Evolutionary conservation across 2,329 filamentous ascomycete species (phyloP).

Genomic region (Microcyclospora tardicrescens): DNA sequence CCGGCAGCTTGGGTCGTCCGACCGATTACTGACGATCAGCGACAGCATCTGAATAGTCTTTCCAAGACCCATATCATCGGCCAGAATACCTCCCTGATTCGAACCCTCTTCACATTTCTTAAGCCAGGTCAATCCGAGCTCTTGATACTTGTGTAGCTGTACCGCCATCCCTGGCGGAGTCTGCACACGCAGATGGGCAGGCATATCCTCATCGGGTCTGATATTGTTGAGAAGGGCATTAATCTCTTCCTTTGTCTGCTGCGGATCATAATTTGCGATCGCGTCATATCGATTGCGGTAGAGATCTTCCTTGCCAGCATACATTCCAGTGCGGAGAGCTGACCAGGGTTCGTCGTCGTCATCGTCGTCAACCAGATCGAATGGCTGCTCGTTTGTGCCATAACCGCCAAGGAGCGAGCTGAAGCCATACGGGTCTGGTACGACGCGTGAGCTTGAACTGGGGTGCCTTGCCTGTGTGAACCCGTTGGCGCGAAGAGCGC

Average conservation of each 20-base stretch:
- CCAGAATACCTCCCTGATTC: constrained; percentile 63
- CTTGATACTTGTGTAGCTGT: constrained; percentile 68
- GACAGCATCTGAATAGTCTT: constrained; percentile 76
- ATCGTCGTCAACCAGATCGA: constrained; percentile 8
- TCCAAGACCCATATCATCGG: constrained; percentile 72
- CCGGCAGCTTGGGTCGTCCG: constrained; percentile 44
- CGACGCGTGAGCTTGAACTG: too few species aligned
- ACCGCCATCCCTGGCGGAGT: constrained; percentile 58
- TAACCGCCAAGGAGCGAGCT: too few species aligned
- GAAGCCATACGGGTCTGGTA: too few species aligned
- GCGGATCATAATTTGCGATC: constrained; percentile 28
- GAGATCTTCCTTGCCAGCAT: constrained; percentile 15
- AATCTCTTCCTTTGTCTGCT: constrained; percentile 51
- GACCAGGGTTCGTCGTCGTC: constrained; percentile 15
- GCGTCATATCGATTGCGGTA: constrained; percentile 14
- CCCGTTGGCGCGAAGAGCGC: too few species aligned
- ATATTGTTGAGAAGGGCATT: constrained; percentile 60
- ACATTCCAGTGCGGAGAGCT: constrained; percentile 7
- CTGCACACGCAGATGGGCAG: constrained; percentile 46
- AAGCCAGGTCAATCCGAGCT: constrained; percentile 65
- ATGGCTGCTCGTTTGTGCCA: too few species aligned
- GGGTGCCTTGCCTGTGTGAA: too few species aligned
- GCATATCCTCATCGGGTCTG: constrained; percentile 48
- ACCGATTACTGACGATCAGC: constrained; percentile 57
- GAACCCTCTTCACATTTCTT: constrained; percentile 57